A percentile compares a stretch with the other conserved stretches of the same genome.
Conservation (phyloP, 805 yeast species). For the Lachancea sp. region DNA sequence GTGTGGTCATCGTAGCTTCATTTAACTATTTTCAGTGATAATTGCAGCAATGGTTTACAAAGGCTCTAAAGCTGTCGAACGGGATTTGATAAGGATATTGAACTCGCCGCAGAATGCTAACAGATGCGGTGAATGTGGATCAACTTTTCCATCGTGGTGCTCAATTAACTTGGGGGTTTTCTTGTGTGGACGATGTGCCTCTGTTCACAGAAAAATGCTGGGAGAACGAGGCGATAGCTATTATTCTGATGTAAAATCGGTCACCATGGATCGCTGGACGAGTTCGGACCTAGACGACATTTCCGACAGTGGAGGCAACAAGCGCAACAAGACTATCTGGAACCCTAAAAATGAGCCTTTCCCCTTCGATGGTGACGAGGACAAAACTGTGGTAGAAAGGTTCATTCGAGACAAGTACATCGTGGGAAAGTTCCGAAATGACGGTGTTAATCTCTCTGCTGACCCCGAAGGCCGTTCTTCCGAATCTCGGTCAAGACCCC, state of each 20-base stretch:
- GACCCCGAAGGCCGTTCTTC: slow-evolving; percentile 20
- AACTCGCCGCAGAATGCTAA: slow-evolving; percentile 55
- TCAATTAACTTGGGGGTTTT: slow-evolving; percentile 51
- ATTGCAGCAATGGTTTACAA: slow-evolving; percentile 10
- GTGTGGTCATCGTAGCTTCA: too few species aligned
- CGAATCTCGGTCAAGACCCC: slow-evolving; percentile 22
- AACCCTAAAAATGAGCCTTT: slow-evolving; percentile 62
- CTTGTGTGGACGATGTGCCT: slow-evolving; percentile 80
- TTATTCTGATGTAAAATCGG: slow-evolving; percentile 60
- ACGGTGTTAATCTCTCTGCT: too few species aligned
- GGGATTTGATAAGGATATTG: slow-evolving; percentile 51
- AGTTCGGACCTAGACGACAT: slow-evolving; percentile 44
- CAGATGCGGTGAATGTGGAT: slow-evolving; percentile 74
- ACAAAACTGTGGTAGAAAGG: slow-evolving; percentile 45
- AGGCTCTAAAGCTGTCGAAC: slow-evolving; percentile 30
- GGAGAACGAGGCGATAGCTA: slow-evolving; percentile 41
- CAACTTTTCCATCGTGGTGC: slow-evolving; percentile 50
- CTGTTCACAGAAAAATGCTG: slow-evolving; percentile 56
- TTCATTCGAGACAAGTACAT: slow-evolving; percentile 65
- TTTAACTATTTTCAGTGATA: too few species aligned
- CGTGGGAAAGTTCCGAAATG: slow-evolving; percentile 45
- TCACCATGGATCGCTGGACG: slow-evolving; percentile 69
- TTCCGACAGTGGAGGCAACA: slow-evolving; percentile 50
- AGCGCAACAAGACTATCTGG: slow-evolving; percentile 54
- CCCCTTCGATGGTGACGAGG: slow-evolving; percentile 72